Percentiles rank a stretch among this genome's conserved stretches.
Evolutionary conservation across 768 basidiomycete species (phyloP).

Genomic region (Macrolepiota albuminosa): DNA sequence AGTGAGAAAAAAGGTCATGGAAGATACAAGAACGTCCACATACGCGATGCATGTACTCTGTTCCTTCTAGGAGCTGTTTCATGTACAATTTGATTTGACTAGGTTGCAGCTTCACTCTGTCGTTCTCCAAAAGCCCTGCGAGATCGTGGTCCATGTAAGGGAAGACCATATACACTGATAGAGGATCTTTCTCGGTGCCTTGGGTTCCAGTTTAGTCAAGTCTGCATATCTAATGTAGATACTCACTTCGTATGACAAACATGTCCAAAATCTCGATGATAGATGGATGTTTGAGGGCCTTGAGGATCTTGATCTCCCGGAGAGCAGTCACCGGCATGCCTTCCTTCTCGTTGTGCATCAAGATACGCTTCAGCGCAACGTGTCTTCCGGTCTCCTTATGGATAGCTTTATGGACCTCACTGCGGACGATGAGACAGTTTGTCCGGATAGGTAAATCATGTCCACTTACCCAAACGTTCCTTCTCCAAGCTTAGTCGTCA

Average conservation of each 20-base stretch:
- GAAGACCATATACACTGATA: conserved; percentile 97
- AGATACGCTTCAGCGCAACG: conserved; percentile 90
- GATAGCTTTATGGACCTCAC: conserved; percentile 88
- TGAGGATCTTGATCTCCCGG: conserved; percentile 95
- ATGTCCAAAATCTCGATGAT: conserved; percentile 89
- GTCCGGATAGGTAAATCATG: conserved; percentile 7
- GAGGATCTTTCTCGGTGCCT: conserved; percentile 66
- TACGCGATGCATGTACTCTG: conserved; percentile 93
- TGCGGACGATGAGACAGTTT: conserved; percentile 23
- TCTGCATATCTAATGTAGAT: neutral
- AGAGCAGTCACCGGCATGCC: conserved; percentile 97
- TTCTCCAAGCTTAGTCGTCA: conserved; percentile 87
- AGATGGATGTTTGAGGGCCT: conserved; percentile 79
- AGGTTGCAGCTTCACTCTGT: conserved; percentile 74
- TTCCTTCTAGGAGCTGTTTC: conserved; percentile 94
- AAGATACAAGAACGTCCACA: conserved; percentile 19
- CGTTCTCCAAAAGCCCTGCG: conserved; percentile 90
- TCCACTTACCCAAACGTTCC: conserved; percentile 91
- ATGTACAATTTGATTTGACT: conserved; percentile 94
- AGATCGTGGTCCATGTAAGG: conserved; percentile 99
- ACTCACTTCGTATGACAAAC: conserved; percentile 79
- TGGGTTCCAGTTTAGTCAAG: neutral
- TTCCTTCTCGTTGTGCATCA: conserved; percentile 96
- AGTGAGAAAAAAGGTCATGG: neutral
- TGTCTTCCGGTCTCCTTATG: conserved; percentile 52